phyloP scores from a whole-genome alignment of 2,329 filamentous ascomycete genomes.

The Xylaria sp. region DNA sequence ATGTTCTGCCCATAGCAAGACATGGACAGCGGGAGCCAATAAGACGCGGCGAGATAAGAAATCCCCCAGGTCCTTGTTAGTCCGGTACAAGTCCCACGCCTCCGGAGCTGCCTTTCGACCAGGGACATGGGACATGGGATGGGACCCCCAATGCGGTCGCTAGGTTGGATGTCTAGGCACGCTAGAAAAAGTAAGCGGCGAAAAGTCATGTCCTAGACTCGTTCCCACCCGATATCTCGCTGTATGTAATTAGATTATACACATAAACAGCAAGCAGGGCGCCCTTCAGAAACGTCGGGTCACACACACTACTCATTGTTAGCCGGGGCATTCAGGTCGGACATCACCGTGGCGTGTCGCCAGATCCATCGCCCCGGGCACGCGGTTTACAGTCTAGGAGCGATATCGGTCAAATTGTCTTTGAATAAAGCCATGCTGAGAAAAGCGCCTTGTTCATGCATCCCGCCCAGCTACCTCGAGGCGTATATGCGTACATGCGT shows the following conservation, averaged over 20 bases:
- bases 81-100: constrained; percentile 16
- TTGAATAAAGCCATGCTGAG: neutral
- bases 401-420: constrained; percentile 19
- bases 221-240: constrained; percentile 3
- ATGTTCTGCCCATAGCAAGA: constrained; percentile 13
- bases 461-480: no score
- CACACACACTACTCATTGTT: no score
- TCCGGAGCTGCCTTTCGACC: neutral
- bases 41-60: constrained; percentile 24
- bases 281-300: neutral
- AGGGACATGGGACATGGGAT: neutral
- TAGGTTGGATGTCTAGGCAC: neutral
- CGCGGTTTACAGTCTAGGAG: neutral
- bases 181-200: constrained; percentile 21
- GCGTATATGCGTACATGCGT: no score
- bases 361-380: neutral
- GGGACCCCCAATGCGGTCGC: constrained; percentile 12
- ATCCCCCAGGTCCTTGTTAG: constrained; percentile 22
- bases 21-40: constrained; percentile 33
- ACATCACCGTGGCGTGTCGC: constrained; percentile 19
- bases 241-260: constrained; percentile 11
- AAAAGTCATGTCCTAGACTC: neutral
- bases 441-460: no score
- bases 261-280: constrained; percentile 8
- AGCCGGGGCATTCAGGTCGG: neutral